These are phyloP conservation scores for Aspergillus vadensis DNA, from an alignment of 2,329 filamentous ascomycete genomes.

Conservation along the genomic window DNA sequence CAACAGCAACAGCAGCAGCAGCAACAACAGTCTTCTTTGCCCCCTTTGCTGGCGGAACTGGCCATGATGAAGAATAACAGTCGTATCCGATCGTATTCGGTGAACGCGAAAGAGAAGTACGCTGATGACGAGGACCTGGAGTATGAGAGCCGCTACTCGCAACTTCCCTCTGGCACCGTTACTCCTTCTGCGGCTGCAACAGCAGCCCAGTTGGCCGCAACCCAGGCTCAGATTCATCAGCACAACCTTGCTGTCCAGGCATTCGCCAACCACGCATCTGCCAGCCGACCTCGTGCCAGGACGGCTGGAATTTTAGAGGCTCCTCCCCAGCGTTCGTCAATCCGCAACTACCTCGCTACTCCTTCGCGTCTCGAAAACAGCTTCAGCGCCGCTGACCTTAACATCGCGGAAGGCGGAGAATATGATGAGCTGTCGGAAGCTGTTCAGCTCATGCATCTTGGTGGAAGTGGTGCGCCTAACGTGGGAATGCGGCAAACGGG, in stretches of 20 bases:
- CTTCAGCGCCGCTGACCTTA: constrained; percentile 73
- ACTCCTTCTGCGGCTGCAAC: constrained; percentile 60
- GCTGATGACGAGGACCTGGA: constrained; percentile 84
- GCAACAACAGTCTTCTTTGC: constrained; percentile 45
- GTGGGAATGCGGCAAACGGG: constrained; percentile 65
- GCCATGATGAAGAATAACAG: constrained; percentile 78
- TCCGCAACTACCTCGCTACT: constrained; percentile 75
- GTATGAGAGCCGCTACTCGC: constrained; percentile 62
- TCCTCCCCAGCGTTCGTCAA: constrained; percentile 63
- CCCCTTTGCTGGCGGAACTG: constrained; percentile 72
- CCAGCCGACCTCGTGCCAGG: constrained; percentile 80
- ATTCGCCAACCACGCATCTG: constrained; percentile 80
- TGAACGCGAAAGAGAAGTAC: constrained; percentile 98
- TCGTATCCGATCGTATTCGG: constrained; percentile 94
- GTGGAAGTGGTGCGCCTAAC: constrained; percentile 43
- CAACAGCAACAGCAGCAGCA: constrained; percentile 53
- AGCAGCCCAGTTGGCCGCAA: constrained; percentile 61
- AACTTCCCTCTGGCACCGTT: constrained; percentile 59
- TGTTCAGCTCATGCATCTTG: constrained; percentile 75
- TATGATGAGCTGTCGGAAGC: constrained; percentile 80
- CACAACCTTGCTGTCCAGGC: constrained; percentile 94
- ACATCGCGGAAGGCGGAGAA: constrained; percentile 72
- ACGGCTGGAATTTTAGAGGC: constrained; percentile 91
- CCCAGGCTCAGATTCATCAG: constrained; percentile 73
- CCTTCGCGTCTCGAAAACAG: constrained; percentile 74